Base-by-base conservation (phyloP, 768 basidiomycete genomes). In the Ramaria sp. region DNA sequence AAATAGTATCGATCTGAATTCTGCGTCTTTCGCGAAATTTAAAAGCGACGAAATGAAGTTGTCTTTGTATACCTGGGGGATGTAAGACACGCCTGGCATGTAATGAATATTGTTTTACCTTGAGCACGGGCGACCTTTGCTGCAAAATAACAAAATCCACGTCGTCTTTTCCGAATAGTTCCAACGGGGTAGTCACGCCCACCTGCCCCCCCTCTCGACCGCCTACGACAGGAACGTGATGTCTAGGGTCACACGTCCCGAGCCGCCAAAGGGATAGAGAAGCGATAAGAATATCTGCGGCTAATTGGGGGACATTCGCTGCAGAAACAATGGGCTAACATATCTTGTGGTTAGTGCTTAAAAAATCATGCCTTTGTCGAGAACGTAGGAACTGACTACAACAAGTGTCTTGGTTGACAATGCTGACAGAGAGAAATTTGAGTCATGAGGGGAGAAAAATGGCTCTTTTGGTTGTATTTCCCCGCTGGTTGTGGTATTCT, bases 241-340 rank as follows among this genome's bases (percentile, higher is more conserved):
- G 77, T 34, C 68, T 70, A 18, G 81, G 69, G 61, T 89, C 80
- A 45, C 90, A 73, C 9, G 78, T 67, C 32, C 83, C 89, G 7
- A 88, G 67, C 44, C 76, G 71, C 50, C 70, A 65, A 20, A 92
- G 73, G 28, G 71, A 72, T 45, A 88, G 70, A 1, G 83, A 81
- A 4, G 82, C 66, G 58, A 89, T 81, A 57, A 92, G 68, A 16
- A 92, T 68, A 66, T 92, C 88, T 9, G 71, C 79, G 0, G 87
- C 78, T 12, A 92, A 73, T 62, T 92, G 88, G n/a, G 81, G 73
- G 41, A 91, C 76, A 68, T 91, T 91, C 47, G 85, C 88, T 10
- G 79, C 78, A 5, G 88, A 89, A 10, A 91, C 85, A 42, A 88
- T 63, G 32, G 89, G 88, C 78, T 79, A 48, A 30, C 3, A 16